These are phyloP conservation scores for Cordyceps tenuipes DNA, from an alignment of 2,329 filamentous ascomycete genomes.

Conservation along the genomic window DNA sequence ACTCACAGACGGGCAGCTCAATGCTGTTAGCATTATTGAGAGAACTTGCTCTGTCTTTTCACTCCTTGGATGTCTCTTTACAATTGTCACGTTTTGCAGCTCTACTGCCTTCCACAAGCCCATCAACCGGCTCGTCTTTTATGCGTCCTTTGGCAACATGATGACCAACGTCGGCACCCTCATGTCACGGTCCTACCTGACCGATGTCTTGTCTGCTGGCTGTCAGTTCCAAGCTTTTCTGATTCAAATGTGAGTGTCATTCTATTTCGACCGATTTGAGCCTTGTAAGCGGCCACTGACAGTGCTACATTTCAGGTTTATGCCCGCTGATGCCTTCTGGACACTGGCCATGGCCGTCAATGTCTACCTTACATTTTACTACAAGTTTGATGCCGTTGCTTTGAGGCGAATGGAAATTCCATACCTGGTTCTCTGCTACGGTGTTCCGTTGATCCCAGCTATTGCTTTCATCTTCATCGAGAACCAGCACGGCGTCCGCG, in stretches of 20 bases:
- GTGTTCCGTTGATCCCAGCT: constrained; percentile 61
- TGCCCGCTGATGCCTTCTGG: constrained; percentile 69
- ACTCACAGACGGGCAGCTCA: constrained; percentile 30
- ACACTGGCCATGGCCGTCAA: constrained; percentile 77
- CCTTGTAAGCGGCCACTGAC: background rate
- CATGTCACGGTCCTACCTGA: constrained; percentile 56
- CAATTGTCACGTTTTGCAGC: constrained; percentile 61
- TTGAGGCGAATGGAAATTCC: constrained; percentile 61
- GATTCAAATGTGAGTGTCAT: constrained; percentile 63
- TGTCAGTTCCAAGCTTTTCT: constrained; percentile 71
- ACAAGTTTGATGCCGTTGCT: constrained; percentile 56
- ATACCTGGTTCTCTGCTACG: constrained; percentile 64
- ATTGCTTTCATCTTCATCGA: constrained; percentile 59
- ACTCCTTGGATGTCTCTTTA: constrained; percentile 60
- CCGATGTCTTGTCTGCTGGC: constrained; percentile 36
- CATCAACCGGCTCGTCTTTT: constrained; percentile 81
- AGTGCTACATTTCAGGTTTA: constrained; percentile 50
- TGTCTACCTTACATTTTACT: constrained; percentile 74
- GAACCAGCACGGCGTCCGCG: constrained; percentile 38
- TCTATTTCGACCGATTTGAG: background rate
- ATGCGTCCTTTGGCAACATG: constrained; percentile 74
- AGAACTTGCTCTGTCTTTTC: constrained; percentile 63
- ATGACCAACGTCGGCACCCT: constrained; percentile 69
- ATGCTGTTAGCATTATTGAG: constrained; percentile 54
- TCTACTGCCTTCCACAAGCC: constrained; percentile 70